These are phyloP conservation scores for Mucor saturninus DNA, from an alignment of 371 early-diverging fungal genomes.

Conservation along the genomic window DNA sequence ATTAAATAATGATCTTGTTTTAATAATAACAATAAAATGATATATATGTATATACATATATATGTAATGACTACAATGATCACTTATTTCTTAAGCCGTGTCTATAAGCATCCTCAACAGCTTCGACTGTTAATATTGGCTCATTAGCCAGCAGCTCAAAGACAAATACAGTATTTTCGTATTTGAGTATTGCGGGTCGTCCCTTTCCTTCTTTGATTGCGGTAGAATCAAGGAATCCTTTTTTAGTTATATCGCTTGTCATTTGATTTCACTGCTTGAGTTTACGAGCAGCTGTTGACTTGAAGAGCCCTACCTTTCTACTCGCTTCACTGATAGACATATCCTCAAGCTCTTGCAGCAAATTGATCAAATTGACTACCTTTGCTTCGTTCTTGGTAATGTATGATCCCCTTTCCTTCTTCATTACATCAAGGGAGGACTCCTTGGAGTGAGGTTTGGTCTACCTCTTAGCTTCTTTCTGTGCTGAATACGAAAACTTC, in stretches of 20 bases:
- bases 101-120: too few relatives aligned
- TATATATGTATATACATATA: too few relatives aligned
- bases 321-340: conserved; percentile 26
- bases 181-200: neutral
- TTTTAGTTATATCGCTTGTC: neutral
- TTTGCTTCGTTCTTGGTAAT: conserved; percentile 28
- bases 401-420: conserved; percentile 25
- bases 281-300: conserved; percentile 21
- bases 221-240: too few relatives aligned
- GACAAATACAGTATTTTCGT: too few relatives aligned
- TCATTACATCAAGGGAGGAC: conserved; percentile 18
- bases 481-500: conserved; percentile 5
- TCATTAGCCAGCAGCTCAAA: too few relatives aligned
- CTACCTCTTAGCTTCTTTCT: conserved; percentile 22
- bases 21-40: too few relatives aligned
- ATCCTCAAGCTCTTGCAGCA: conserved; percentile 27
- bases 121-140: too few relatives aligned
- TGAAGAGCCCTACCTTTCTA: conserved; percentile 14
- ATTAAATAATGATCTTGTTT: too few relatives aligned
- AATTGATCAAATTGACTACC: conserved; percentile 28
- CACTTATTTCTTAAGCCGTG: too few relatives aligned
- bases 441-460: conserved; percentile 27
- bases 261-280: conserved; percentile 21
- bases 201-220: too few relatives aligned
- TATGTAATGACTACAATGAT: too few relatives aligned